phyloP scores from a whole-genome alignment of 495 filamentous ascomycete genomes.

The Echria macrotheca region DNA sequence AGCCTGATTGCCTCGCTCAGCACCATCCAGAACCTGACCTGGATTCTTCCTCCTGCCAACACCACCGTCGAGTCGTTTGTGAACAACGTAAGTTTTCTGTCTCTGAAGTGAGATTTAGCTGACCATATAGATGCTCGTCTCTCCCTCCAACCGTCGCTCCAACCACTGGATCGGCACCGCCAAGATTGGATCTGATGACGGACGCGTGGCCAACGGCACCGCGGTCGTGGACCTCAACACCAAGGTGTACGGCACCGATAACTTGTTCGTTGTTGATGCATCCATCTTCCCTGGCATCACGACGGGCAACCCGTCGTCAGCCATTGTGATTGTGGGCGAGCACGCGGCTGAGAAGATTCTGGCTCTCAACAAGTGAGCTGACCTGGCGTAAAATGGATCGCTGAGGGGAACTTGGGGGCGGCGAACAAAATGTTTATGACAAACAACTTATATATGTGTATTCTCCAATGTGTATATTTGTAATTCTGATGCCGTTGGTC shows the following conservation, averaged over 20 bases:
- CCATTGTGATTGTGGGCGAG: slow-evolving; percentile 55
- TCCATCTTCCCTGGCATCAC: slow-evolving; percentile 60
- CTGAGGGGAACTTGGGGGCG: background rate
- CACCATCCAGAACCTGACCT: slow-evolving; percentile 50
- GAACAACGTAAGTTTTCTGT: slow-evolving; percentile 25
- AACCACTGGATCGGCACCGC: slow-evolving; percentile 64
- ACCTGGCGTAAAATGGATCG: background rate
- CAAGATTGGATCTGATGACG: slow-evolving; percentile 65
- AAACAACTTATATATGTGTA: slow-evolving; percentile 6
- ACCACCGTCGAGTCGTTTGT: slow-evolving; percentile 51
- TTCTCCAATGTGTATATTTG: slow-evolving; percentile 10
- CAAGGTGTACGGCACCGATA: slow-evolving; percentile 69
- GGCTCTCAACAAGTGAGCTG: slow-evolving; percentile 6
- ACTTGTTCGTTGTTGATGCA: slow-evolving; percentile 61
- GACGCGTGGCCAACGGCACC: slow-evolving; percentile 50
- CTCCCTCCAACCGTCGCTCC: slow-evolving; percentile 53
- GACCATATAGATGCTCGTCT: slow-evolving; percentile 35
- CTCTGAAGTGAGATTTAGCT: background rate
- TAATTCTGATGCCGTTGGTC: slow-evolving; percentile 3
- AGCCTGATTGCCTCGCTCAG: slow-evolving; percentile 51
- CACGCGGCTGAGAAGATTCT: slow-evolving; percentile 42
- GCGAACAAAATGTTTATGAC: slow-evolving; percentile 1
- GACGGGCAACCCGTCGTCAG: slow-evolving; percentile 55
- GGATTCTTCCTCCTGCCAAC: slow-evolving; percentile 48
- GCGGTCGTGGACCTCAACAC: slow-evolving; percentile 64